Evolutionary conservation across 2,329 filamentous ascomycete genomes (phyloP).

Genomic region (Tympanopsis confertula): DNA sequence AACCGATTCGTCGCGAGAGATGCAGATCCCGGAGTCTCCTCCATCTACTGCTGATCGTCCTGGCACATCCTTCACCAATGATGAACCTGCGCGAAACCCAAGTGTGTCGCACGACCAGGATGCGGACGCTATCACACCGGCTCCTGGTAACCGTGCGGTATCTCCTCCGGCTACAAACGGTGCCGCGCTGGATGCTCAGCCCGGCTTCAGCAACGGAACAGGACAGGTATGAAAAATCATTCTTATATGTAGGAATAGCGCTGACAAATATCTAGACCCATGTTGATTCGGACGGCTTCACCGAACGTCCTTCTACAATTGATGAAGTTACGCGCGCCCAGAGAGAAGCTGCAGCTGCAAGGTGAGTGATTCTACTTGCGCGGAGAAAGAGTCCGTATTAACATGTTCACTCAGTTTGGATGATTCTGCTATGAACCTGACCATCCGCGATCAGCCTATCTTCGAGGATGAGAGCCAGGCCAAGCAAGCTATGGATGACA

Average conservation of each 20-base stretch:
- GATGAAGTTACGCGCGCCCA: conserved; percentile 30
- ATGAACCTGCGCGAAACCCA: conserved; percentile 10
- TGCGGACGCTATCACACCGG: conserved; percentile 8
- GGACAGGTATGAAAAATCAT: too few relatives aligned
- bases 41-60: conserved; percentile 14
- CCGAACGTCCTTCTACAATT: conserved; percentile 22
- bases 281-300: conserved; percentile 25
- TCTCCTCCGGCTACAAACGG: too few relatives aligned
- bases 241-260: conserved; percentile 16
- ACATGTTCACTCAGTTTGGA: conserved; percentile 24
- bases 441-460: conserved; percentile 33
- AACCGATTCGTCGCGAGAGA: conserved; percentile 22
- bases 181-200: too few relatives aligned
- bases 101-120: conserved; percentile 14
- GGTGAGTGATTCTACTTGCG: conserved; percentile 3
- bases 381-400: too few relatives aligned
- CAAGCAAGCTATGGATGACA: conserved; percentile 30
- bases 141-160: conserved; percentile 9
- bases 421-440: conserved; percentile 29
- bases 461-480: conserved; percentile 33
- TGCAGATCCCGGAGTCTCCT: conserved; percentile 20
- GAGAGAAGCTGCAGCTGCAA: conserved; percentile 24
- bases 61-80: conserved; percentile 13
- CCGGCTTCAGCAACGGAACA: too few relatives aligned
- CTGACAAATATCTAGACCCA: conserved; percentile 10